Evolutionary conservation across 2,329 filamentous ascomycete genomes (phyloP).

Genomic region (Claviceps sp.): DNA sequence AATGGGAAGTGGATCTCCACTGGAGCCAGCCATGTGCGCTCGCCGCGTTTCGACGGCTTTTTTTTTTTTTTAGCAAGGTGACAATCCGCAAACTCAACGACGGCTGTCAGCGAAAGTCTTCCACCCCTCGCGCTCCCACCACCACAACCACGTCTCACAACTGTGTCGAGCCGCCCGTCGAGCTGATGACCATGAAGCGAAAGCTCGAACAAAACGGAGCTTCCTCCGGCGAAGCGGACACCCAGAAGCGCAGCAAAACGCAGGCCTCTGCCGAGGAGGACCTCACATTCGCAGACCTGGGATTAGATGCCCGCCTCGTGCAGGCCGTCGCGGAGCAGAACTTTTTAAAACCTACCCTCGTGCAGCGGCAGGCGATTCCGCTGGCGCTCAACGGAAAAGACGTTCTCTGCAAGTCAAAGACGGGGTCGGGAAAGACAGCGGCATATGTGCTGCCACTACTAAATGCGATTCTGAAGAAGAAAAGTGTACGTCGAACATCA

Average conservation of each 20-base stretch:
- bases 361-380: conserved; percentile 80
- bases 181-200: conserved; percentile 36
- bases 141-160: neutral
- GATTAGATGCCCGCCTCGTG: conserved; percentile 71
- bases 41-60: too few relatives aligned
- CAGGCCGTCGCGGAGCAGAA: conserved; percentile 76
- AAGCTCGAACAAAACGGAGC: conserved; percentile 46
- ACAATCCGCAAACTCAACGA: neutral
- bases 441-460: conserved; percentile 87
- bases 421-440: conserved; percentile 94
- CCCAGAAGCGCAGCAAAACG: conserved; percentile 9
- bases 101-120: neutral
- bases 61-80: neutral
- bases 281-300: conserved; percentile 59
- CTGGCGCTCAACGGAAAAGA: conserved; percentile 78
- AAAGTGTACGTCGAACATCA: conserved; percentile 36
- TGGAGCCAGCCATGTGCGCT: too few relatives aligned
- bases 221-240: conserved; percentile 20
- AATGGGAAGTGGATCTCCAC: too few relatives aligned
- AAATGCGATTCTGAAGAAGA: conserved; percentile 68
- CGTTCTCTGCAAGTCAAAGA: conserved; percentile 83
- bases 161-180: neutral
- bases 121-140: neutral
- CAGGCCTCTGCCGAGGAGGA: conserved; percentile 24
- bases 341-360: conserved; percentile 75